Base-by-base conservation (phyloP, 139 green algal genomes). In the Mychonastes homosphaera region DNA sequence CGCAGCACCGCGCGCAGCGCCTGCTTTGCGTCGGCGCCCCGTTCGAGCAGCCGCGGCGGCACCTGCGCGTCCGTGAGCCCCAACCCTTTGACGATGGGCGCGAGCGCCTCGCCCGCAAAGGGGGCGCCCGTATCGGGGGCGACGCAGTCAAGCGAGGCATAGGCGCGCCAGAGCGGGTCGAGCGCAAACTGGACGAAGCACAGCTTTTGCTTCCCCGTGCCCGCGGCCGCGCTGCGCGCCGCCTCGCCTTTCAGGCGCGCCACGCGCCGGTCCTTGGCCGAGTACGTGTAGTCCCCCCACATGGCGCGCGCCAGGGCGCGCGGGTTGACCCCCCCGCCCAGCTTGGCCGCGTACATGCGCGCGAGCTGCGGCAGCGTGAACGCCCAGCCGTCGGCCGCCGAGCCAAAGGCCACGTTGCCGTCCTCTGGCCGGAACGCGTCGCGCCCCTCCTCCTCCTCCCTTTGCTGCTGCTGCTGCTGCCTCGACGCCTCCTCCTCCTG, bases 321-420 rank as follows among this genome's bases (percentile, higher is more conserved):
- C 3, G 68, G 72, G 34, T 76, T 92, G 71, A n/a, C n/a, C n/a
- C n/a, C n/a, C n/a, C 76, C 88, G 0, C 82, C 84, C 53, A 97
- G 66, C 74, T 90, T 92, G 36, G 74, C 64, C 0, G 87, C 84
- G 59, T 96, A 97, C 78, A 96, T 80, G 21, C 72, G 78, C 0
- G 89, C 92, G 79, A 99, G 96, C 63, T 92, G 79, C 36, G 70
- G 54, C 24, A 84, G 57, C 3, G 58, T 55, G 71, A 98, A 98
- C 2, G 78, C 91, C 92, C 91, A 98, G 43, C 92, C 92, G 59
- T 99, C 92, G 36, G 80, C 65, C 8, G 92, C 92, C 52, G 64
- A 84, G 2, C 77, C 91, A 76, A 99, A 98, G 0, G 75, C 88
- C 1, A 99, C 92, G 67, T 96, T 98, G 56, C 92, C 89, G 39